Percentiles rank a stretch among this genome's conserved stretches.
Evolutionary conservation across 148 eudicot species (phyloP).

Genomic region (Nepenthes gracilis): DNA sequence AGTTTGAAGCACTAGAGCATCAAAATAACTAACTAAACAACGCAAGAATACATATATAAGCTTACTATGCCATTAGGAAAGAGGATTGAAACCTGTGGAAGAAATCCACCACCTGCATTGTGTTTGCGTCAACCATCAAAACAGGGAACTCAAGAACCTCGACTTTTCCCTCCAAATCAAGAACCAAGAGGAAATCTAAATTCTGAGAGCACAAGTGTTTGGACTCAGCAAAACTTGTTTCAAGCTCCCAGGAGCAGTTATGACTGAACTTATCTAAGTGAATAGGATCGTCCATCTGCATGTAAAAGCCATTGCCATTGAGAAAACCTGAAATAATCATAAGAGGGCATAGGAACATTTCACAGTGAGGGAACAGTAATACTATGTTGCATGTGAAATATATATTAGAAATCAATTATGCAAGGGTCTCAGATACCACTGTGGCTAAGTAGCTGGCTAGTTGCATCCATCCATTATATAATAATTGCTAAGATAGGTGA

Average conservation of each 20-base stretch:
- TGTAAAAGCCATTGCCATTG: slow-evolving; percentile 5
- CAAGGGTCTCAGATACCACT: too few species aligned
- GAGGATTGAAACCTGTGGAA: slow-evolving; percentile 70
- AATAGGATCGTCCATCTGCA: slow-evolving; percentile 69
- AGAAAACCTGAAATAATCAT: not conserved
- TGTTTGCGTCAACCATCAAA: slow-evolving; percentile 63
- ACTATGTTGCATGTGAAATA: too few species aligned
- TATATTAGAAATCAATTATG: too few species aligned
- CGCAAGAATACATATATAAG: not conserved
- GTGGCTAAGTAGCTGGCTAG: too few species aligned
- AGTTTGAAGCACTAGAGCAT: too few species aligned
- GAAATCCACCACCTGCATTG: slow-evolving; percentile 57
- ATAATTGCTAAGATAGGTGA: too few species aligned
- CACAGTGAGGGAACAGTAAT: too few species aligned
- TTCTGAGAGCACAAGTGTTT: slow-evolving; percentile 33
- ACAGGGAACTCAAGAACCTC: slow-evolving; percentile 98
- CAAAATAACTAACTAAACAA: too few species aligned
- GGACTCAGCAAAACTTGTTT: slow-evolving; percentile 16
- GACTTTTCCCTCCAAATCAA: slow-evolving; percentile 95
- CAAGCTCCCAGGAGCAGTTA: slow-evolving; percentile 39
- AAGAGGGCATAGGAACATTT: too few species aligned
- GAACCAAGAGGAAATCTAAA: slow-evolving; percentile 66
- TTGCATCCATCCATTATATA: too few species aligned
- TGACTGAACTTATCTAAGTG: slow-evolving; percentile 75
- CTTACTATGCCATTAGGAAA: slow-evolving; percentile 4